phyloP scores from a whole-genome alignment of 2,329 filamentous ascomycete genomes.

The Cytospora piceicola region DNA sequence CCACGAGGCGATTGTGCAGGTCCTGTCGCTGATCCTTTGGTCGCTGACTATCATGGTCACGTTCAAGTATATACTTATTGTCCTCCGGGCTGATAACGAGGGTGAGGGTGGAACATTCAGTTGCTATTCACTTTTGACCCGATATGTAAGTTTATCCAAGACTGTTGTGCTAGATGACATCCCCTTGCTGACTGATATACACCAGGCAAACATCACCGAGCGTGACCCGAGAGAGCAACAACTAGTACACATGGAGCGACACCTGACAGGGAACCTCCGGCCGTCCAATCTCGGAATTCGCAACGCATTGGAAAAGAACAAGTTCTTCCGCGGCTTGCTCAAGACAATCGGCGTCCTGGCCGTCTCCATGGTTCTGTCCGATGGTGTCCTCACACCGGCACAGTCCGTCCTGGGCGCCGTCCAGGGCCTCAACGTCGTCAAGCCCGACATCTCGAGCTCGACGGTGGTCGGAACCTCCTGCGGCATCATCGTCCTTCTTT shows the following conservation, averaged over 20 bases:
- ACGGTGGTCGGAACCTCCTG: slow-evolving; percentile 67
- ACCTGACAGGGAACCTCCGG: slow-evolving; percentile 58
- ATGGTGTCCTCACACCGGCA: slow-evolving; percentile 68
- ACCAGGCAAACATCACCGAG: slow-evolving; percentile 58
- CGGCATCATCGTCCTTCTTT: slow-evolving; percentile 65
- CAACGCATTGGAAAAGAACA: slow-evolving; percentile 60
- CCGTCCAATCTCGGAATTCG: slow-evolving; percentile 56
- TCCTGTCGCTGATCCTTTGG: slow-evolving; percentile 69
- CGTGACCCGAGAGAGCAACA: slow-evolving; percentile 62
- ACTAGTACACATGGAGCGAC: slow-evolving; percentile 61
- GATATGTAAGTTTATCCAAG: slow-evolving; percentile 44
- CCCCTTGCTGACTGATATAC: neutral
- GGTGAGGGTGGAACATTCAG: slow-evolving; percentile 72
- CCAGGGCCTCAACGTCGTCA: slow-evolving; percentile 63
- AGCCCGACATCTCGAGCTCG: slow-evolving; percentile 54
- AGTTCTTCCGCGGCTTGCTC: slow-evolving; percentile 54
- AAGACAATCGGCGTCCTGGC: slow-evolving; percentile 66
- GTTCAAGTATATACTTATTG: slow-evolving; percentile 67
- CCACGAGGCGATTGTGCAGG: slow-evolving; percentile 62
- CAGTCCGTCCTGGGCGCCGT: slow-evolving; percentile 71
- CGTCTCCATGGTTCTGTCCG: slow-evolving; percentile 66
- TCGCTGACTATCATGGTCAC: slow-evolving; percentile 70
- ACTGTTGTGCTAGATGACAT: rapidly evolving
- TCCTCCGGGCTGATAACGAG: slow-evolving; percentile 68
- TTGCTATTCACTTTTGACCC: slow-evolving; percentile 65